Percentiles rank a stretch among this genome's conserved stretches.
Conservation (phyloP, 176 grass and related monocot genomes). For the Avena insularis region DNA sequence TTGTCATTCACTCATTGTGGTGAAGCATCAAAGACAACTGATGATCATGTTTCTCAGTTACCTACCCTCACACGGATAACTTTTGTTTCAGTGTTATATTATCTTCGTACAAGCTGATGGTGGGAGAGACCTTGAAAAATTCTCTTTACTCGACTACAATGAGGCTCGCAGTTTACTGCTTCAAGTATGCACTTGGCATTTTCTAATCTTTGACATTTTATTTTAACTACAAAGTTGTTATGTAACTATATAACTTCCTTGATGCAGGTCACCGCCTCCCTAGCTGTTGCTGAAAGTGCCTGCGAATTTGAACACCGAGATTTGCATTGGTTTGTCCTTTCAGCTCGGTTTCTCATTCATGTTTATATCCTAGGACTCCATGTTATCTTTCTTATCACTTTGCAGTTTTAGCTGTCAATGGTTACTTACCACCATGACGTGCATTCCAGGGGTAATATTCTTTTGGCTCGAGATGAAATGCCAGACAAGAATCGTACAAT, state of each 20-base stretch:
- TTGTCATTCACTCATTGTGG: neutral
- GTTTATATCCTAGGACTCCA: slow-evolving; percentile 1
- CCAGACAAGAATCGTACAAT: slow-evolving; percentile 41
- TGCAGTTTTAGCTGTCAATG: slow-evolving; percentile 32
- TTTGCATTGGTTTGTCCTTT: slow-evolving; percentile 82
- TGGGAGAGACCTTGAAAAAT: slow-evolving; percentile 88
- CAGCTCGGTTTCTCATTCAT: slow-evolving; percentile 25
- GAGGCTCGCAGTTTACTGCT: slow-evolving; percentile 81
- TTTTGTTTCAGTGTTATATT: slow-evolving; percentile 77
- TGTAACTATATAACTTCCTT: slow-evolving; percentile 16
- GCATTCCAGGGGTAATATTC: slow-evolving; percentile 84
- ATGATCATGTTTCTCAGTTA: neutral
- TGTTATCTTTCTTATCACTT: slow-evolving; percentile 7
- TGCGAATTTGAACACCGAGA: slow-evolving; percentile 98
- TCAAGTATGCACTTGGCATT: slow-evolving; percentile 63
- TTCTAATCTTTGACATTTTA: slow-evolving; percentile 35
- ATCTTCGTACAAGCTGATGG: slow-evolving; percentile 94
- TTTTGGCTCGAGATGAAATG: slow-evolving; percentile 71
- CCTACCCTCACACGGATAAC: slow-evolving; percentile 9
- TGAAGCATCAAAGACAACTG: neutral
- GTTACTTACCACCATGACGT: slow-evolving; percentile 39
- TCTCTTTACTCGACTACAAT: slow-evolving; percentile 66
- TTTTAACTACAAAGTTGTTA: slow-evolving; percentile 14
- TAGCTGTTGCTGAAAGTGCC: slow-evolving; percentile 84
- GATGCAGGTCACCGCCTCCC: slow-evolving; percentile 72